Percentiles rank a stretch among this genome's conserved stretches.
Conservation (phyloP, 2,329 filamentous ascomycete species). For the Pseudogymnoascus sp. region DNA sequence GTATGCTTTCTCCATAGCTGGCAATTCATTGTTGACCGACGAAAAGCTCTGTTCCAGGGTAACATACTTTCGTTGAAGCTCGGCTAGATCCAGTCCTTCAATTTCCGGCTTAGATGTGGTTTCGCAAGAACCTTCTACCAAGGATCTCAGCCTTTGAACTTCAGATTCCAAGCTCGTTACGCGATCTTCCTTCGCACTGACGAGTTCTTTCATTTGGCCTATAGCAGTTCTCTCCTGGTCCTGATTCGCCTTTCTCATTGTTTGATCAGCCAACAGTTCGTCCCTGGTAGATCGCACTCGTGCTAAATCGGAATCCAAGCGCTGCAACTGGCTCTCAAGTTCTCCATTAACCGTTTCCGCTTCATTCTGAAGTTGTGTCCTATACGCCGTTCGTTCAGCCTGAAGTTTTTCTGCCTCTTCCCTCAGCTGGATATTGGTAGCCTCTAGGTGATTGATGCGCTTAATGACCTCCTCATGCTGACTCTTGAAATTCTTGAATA, state of each 20-base stretch:
- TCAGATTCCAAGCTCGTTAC: constrained; percentile 79
- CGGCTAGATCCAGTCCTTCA: constrained; percentile 56
- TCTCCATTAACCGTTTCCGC: constrained; percentile 64
- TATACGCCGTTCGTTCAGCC: constrained; percentile 74
- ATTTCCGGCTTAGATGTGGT: constrained; percentile 38
- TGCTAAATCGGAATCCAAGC: constrained; percentile 75
- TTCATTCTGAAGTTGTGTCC: constrained; percentile 74
- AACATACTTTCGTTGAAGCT: constrained; percentile 64
- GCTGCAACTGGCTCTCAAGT: constrained; percentile 71
- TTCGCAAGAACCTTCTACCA: constrained; percentile 38
- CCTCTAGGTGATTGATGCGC: constrained; percentile 84
- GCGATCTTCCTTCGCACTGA: constrained; percentile 68
- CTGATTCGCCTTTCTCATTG: constrained; percentile 68
- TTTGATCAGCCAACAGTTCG: constrained; percentile 73
- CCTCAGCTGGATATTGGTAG: constrained; percentile 72
- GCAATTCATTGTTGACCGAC: constrained; percentile 78
- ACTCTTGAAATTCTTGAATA: constrained; percentile 84
- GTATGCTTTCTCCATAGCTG: constrained; percentile 83
- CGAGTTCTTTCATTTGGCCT: constrained; percentile 71
- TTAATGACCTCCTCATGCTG: constrained; percentile 92
- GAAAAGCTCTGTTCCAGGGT: constrained; percentile 73
- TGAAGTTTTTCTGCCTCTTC: constrained; percentile 81
- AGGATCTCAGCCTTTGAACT: constrained; percentile 58
- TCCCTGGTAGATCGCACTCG: constrained; percentile 78
- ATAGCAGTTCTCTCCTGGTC: constrained; percentile 65